Evolutionary conservation across 371 early-diverging fungal species (phyloP), one percentile per base, ranked within the genome.

Genomic region (Dinochytrium kinnereticum): DNA sequence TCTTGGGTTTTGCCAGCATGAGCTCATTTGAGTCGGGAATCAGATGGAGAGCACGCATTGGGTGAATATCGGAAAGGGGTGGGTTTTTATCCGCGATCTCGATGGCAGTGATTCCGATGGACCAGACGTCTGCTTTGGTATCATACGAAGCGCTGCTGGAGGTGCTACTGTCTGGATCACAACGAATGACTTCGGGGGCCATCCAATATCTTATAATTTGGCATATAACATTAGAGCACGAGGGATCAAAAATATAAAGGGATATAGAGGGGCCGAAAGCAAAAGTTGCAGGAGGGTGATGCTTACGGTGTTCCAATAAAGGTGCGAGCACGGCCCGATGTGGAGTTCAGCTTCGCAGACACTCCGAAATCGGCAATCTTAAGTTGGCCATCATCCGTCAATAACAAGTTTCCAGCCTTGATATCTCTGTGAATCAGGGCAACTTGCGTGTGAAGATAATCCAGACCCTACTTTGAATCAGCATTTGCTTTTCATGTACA

Each of bases 381-480:
- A 34, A 90, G 71, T 66, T 88, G 82, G 15, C 91, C 91, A 36
- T 86, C 80, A 38, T 82, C 82, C 2, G 91, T 91, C 34, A 94
- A 65, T 51, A 94, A 77, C 31, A 94, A 77, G 75, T 94, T 95
- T 34, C 93, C 92, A 49, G 93, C 92, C 74, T 95, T 95, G 72
- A 95, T 91, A 67, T 95, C 95, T 50, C 95, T 82, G 76, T 95
- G 94, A 68, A 95, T 91, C 49, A 93, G 84, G 0, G 82, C 84
- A 30, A 84, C 85, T 64, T 87, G 82, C 44, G 76, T 84, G 73
- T 94, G 94, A 68, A 94, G 81, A 74, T 91, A 92, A 24, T 86
- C 85, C 33, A 94, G 75, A 15, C 88, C 88, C 80, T 84, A 17
- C 31, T 50, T 15, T 36, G 30, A 30, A 68, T 36, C 13, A 59